Base-by-base conservation (phyloP, 331 rosid genomes). In the Rosa hybrid region DNA sequence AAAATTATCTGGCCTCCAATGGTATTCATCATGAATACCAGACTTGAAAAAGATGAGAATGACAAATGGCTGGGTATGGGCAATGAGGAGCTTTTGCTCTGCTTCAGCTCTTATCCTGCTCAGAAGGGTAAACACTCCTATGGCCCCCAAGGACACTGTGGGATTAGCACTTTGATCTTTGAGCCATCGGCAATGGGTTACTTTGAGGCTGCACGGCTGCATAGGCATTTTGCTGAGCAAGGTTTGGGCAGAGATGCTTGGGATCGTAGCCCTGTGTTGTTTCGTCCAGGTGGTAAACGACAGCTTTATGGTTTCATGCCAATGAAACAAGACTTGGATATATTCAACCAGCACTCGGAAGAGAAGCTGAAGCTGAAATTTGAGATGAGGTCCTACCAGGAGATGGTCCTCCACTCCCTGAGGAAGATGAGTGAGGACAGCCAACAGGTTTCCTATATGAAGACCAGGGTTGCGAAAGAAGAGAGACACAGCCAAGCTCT, bases 131-230 rank as follows among this genome's bases (percentile, higher is more conserved):
- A 90, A 3, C 96, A 91, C 77, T 82, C 98, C 0, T 91, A 94
- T 83, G 95, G 98, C 85, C 97, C 98, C 6, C 91, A 82, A 34
- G 98, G 98, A 77, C 98, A 94, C 59, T 83, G 94, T 50, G 98
- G 98, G 79, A 90, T 89, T 86, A 83, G 98, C 83, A 81, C 84
- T 81, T 78, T 95, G 85, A 90, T 95, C 49, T 95, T 95, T 88
- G 98, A 95, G 91, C 80, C 92, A 64, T 90, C 99, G 0, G 97
- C 93, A 12, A 73, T 84, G 23, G 99, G 99, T 21, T 91, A 89
- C 84, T 80, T 86, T 17, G 98, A 93, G 85, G 98, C 97, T 62
- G 99, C 90, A 75, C 93, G 93, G 50, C 88, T 91, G 71, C 91
- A 94, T 80, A 89, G 88, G 81, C 90, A 89, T 80, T 94, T 93